These are phyloP conservation scores for Zygosaccharomyces sapae DNA, from an alignment of 1,139 yeast genomes.

Conservation along the genomic window DNA sequence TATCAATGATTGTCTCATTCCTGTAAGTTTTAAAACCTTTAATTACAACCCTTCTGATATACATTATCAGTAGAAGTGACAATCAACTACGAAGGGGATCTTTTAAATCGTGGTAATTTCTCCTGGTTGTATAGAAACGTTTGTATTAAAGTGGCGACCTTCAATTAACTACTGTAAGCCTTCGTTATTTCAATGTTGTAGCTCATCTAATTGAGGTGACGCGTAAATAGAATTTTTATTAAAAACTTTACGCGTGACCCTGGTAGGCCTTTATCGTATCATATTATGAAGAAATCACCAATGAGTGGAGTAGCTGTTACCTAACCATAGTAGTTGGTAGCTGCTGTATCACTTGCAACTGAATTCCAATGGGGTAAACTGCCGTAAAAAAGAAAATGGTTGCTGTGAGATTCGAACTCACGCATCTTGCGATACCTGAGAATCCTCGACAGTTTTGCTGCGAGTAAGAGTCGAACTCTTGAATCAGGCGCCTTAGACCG, in stretches of 20 bases:
- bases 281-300: too few relatives aligned
- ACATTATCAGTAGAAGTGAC: conserved; percentile 28
- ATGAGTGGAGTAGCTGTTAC: too few relatives aligned
- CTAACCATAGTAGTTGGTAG: too few relatives aligned
- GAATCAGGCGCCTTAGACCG: conserved; percentile 23
- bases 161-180: not conserved
- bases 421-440: conserved; percentile 22
- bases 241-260: not conserved
- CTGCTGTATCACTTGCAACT: too few relatives aligned
- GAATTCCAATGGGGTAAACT: too few relatives aligned
- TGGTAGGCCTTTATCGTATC: too few relatives aligned
- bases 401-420: conserved; percentile 21
- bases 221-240: not conserved
- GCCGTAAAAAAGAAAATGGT: conserved; percentile 11
- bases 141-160: too few relatives aligned
- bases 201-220: not conserved
- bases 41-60: conserved; percentile 55
- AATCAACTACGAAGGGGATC: too few relatives aligned
- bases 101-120: not conserved
- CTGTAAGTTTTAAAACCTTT: conserved; percentile 95
- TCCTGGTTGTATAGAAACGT: not conserved
- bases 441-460: conserved; percentile 13
- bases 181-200: not conserved
- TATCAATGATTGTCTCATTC: conserved; percentile 73
- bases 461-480: conserved; percentile 18